phyloP scores from a whole-genome alignment of 805 yeast genomes.

The Wickerhamomyces subpelliculosus region DNA sequence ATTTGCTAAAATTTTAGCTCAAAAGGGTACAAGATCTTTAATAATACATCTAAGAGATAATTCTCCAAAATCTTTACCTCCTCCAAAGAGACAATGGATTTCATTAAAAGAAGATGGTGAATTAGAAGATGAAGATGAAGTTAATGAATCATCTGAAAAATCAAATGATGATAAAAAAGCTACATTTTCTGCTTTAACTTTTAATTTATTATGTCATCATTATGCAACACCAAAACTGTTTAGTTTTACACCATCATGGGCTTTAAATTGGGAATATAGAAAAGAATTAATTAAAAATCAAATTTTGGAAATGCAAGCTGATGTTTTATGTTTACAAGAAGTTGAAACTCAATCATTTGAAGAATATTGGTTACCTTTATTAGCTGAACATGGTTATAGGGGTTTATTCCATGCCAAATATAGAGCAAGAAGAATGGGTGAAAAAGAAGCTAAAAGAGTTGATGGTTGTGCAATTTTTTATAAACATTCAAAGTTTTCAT shows the following conservation, averaged over 20 bases:
- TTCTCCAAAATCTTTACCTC: constrained; percentile 59
- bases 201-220: constrained; percentile 91
- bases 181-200: constrained; percentile 71
- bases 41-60: constrained; percentile 77
- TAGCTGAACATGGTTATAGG: constrained; percentile 69
- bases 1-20: constrained; percentile 60
- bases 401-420: constrained; percentile 83
- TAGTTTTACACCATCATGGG: constrained; percentile 97
- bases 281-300: constrained; percentile 70
- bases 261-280: constrained; percentile 88
- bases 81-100: constrained; percentile 79
- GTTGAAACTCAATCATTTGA: constrained; percentile 84
- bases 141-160: no score
- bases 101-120: constrained; percentile 75
- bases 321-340: constrained; percentile 88
- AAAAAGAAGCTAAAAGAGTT: constrained; percentile 76
- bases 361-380: constrained; percentile 76
- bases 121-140: constrained; percentile 26
- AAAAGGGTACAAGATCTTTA: constrained; percentile 79
- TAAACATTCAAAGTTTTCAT: no score
- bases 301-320: constrained; percentile 56
- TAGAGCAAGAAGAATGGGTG: constrained; percentile 85
- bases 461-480: constrained; percentile 98
- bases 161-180: constrained; percentile 20
- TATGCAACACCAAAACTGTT: constrained; percentile 91